Evolutionary conservation across 495 filamentous ascomycete genomes (phyloP), one percentile per base, ranked within the genome.

Genomic region (Neurospora sp.): DNA sequence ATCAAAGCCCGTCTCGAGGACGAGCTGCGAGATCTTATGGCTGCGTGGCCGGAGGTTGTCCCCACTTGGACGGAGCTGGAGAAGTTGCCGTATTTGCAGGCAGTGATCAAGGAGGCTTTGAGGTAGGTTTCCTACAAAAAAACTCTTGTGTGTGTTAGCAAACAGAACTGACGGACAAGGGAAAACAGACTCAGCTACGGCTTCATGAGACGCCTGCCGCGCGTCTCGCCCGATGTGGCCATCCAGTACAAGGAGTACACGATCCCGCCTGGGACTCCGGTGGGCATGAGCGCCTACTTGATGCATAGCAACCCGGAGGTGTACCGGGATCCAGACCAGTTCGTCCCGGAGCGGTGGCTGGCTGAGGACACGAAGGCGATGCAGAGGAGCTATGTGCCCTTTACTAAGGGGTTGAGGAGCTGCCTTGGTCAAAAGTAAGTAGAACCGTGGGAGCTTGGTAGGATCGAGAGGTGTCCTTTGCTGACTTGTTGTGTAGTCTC

Each of bases 291-390:
- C 1, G 73, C 76, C 17, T 78, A 71, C 27, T 81, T 59, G 45
- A 73, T 82, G 71, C 78, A 81, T 38, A 74, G 80, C n/a, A 75
- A 85, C 71, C 76, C 79, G 35, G 70, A 53, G 2, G 78, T 82
- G 8, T 84, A 82, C 72, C 81, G 79, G 0, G 72, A 82, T 31
- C 76, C 82, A 1, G 71, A 73, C 69, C 65, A 70, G 12, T 85
- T 82, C 71, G 72, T 74, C 6, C 84, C 83, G 2, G 81, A 83
- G 59, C 79, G 83, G 20, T 85, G 83, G 84, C 70, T 83, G 9
- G 78, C 73, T 9, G 81, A 81, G 31, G 44, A 61, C 3, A 71
- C 69, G 9, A 73, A 81, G 8, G 81, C 78, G 14, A 76, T 73
- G 48, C 31, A 41, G 31, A 41, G 40, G 42, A 72, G 42, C 40